Conservation (phyloP, 306 rosid genomes). For the Citrullus colocynthis region DNA sequence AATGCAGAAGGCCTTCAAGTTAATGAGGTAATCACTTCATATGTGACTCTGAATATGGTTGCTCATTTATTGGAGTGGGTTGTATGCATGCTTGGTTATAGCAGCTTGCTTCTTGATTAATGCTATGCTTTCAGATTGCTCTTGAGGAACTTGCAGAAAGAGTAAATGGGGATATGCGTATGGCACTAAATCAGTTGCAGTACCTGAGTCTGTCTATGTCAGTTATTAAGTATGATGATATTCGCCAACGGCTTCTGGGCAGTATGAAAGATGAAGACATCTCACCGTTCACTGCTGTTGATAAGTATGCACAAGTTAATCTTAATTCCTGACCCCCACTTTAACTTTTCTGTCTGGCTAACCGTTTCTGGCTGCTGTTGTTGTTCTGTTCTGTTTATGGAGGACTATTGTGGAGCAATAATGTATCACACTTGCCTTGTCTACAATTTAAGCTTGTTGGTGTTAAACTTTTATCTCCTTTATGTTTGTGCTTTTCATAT, state of each 20-base stretch:
- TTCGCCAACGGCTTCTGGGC: constrained; percentile 56
- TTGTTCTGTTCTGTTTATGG: background rate
- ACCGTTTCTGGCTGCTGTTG: background rate
- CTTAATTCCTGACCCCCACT: background rate
- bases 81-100: background rate
- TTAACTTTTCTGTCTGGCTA: background rate
- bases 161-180: constrained; percentile 90
- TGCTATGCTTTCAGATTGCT: constrained; percentile 50
- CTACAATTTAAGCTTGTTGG: background rate
- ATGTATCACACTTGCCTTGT: background rate
- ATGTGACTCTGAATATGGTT: background rate
- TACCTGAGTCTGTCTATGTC: constrained; percentile 92
- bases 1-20: constrained; percentile 76
- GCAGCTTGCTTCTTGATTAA: background rate
- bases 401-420: background rate
- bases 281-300: constrained; percentile 95
- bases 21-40: constrained; percentile 48
- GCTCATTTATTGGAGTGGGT: constrained; percentile 1
- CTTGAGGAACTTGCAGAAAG: constrained; percentile 91
- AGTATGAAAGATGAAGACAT: constrained; percentile 89
- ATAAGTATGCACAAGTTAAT: constrained; percentile 41
- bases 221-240: constrained; percentile 65
- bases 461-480: background rate
- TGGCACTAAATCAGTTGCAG: constrained; percentile 89
- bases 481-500: background rate